Evolutionary conservation across 2,329 filamentous ascomycete genomes (phyloP), one percentile per base, ranked within the genome.

Genomic region (Apiospora arundinis): DNA sequence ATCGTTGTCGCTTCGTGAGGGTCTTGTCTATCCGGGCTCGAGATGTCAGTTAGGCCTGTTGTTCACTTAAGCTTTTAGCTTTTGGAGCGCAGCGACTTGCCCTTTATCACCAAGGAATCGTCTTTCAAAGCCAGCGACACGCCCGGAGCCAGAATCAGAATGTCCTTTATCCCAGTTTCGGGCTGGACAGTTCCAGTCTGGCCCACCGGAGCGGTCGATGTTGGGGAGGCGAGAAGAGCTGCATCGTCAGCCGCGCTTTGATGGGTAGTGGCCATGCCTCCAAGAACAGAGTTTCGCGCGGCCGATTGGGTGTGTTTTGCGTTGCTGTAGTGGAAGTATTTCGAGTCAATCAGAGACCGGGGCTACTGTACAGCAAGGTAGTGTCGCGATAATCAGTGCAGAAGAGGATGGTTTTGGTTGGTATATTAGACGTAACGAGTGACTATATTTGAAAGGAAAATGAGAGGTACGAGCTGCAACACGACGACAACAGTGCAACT

Each of bases 1-100:
- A 72, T 37, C 76, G 78, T 40, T 76, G 73, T 42, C 65, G 73
- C 46, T 73, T 77, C 16, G 75, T 74, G 9, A 70, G 72, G 25
- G 70, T 72, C 40, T 74, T 76, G 68, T 79, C 79, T 80, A 69
- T 49, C 28, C 56, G 5, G n/a, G 68, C 32, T 37, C n/a, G n/a
- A 4, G 14, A 28, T 5, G 68, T 66, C 25, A 63, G 28, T 70
- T 6, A 32, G 16, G 25, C 18, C 18, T 28, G 25, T 25, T 37
- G 56, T 40, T 8, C 32, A 21, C 12, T 32, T 40, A n/a, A 32
- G 52, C 18, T 48, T n/a, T 28, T 28, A n/a, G 18, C 32, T 23
- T 16, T 44, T 49, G 40, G 14, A 16, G 14, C 18, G 9, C 32
- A 32, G 32, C 28, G 37, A 70, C 68, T 21, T 44, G 37, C 68